Percentiles rank a stretch among this genome's conserved stretches.
These are phyloP conservation scores for Pelargonium cotyledonis DNA, from an alignment of 441 rosid genomes.

Conservation along the genomic window DNA sequence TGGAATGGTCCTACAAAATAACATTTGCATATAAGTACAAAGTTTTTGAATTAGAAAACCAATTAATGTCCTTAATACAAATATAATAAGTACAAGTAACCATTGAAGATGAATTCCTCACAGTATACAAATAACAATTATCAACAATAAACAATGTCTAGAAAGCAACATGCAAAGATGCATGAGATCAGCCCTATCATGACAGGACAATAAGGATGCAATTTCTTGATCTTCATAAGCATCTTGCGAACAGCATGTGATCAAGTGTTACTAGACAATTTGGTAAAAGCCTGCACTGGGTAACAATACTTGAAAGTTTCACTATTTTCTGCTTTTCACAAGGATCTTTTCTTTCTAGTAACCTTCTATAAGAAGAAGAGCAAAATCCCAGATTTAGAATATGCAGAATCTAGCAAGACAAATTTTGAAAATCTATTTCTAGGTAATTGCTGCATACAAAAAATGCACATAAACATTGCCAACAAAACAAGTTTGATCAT, in stretches of 20 bases:
- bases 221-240: background rate
- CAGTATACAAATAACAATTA: background rate
- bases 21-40: conserved; percentile 7
- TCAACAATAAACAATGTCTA: background rate
- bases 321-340: background rate
- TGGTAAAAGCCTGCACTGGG: background rate
- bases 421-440: background rate
- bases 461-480: background rate
- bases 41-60: background rate
- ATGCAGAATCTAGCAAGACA: background rate
- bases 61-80: background rate
- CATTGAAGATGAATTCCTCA: background rate
- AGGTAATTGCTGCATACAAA: background rate
- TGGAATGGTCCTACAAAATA: conserved; percentile 78
- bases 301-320: background rate
- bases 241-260: background rate
- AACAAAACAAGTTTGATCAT: background rate
- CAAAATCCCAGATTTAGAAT: background rate
- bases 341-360: background rate
- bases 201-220: background rate
- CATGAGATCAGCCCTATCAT: background rate
- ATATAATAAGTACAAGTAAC: background rate
- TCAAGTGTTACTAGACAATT: background rate
- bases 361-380: background rate
- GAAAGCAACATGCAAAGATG: background rate